These are phyloP conservation scores for Aspergillus saccharolyticus DNA, from an alignment of 495 filamentous ascomycete species.

Conservation along the genomic window DNA sequence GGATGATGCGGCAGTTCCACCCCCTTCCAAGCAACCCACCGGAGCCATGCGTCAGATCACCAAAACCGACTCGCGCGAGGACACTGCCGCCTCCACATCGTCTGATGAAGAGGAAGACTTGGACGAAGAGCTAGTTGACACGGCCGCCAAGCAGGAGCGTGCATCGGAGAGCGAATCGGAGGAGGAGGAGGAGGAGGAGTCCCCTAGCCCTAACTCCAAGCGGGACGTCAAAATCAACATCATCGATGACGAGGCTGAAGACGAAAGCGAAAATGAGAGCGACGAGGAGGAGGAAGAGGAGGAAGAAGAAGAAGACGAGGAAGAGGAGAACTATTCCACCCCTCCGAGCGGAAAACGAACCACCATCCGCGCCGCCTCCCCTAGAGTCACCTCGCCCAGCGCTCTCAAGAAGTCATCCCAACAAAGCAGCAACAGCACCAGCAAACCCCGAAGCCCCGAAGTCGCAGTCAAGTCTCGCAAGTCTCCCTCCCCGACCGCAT, in stretches of 20 bases:
- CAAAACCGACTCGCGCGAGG: background rate
- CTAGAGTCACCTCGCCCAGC: background rate
- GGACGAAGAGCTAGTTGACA: background rate
- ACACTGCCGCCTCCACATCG: background rate
- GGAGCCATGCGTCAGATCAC: background rate
- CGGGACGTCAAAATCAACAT: background rate
- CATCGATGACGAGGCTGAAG: background rate
- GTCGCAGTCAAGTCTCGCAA: background rate
- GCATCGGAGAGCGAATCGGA: background rate
- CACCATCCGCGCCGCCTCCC: no score
- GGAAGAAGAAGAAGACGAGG: background rate
- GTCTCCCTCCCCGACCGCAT: background rate
- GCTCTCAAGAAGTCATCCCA: background rate
- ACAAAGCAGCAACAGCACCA: background rate
- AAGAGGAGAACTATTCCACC: background rate
- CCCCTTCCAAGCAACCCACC: background rate
- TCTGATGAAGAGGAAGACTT: background rate
- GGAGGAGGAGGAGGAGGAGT: background rate
- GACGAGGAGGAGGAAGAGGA: slow-evolving; percentile 2
- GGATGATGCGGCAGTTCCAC: background rate
- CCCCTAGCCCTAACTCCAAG: background rate
- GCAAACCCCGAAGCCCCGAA: background rate
- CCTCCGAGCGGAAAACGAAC: background rate
- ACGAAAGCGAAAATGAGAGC: slow-evolving; percentile 4
- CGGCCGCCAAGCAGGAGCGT: background rate